These are phyloP conservation scores for Cardamine occulta DNA, from an alignment of 345 rosid genomes.

Conservation along the genomic window DNA sequence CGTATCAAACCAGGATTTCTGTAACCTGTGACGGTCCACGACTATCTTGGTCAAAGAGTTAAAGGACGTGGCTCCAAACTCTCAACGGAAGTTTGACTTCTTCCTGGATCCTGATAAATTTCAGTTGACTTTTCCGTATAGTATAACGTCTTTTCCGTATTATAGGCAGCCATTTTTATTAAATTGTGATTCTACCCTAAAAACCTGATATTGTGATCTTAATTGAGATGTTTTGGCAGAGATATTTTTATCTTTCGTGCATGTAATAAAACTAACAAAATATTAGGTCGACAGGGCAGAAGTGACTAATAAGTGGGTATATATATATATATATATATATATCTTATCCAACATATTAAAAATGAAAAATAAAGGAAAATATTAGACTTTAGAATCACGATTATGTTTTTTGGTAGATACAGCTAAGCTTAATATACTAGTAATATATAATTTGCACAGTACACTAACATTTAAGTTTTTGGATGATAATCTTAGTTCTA, in stretches of 20 bases:
- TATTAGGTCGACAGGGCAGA: not conserved
- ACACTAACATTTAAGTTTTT: slow-evolving; percentile 5
- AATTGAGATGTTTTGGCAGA: not conserved
- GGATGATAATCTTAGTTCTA: not conserved
- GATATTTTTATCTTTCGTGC: not conserved
- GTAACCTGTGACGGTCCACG: not conserved
- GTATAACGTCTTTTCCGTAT: not conserved
- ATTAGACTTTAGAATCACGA: not conserved
- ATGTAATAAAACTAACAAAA: not conserved
- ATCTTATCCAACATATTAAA: not conserved
- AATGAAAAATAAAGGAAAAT: too few species aligned
- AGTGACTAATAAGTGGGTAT: too few species aligned
- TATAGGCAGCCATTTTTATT: not conserved
- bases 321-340: too few species aligned
- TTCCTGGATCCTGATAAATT: not conserved
- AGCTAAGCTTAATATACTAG: not conserved
- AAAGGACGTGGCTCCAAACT: slow-evolving; percentile 8
- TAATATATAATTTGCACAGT: not conserved
- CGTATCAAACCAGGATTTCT: not conserved
- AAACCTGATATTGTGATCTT: not conserved
- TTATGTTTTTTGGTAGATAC: not conserved
- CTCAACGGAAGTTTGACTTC: slow-evolving; percentile 17
- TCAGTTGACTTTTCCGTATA: slow-evolving; percentile 28
- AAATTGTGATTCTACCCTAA: not conserved
- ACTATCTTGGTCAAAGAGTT: not conserved